These are phyloP conservation scores for Plectranthus barbatus DNA, from an alignment of 257 asterid species.

Conservation along the genomic window DNA sequence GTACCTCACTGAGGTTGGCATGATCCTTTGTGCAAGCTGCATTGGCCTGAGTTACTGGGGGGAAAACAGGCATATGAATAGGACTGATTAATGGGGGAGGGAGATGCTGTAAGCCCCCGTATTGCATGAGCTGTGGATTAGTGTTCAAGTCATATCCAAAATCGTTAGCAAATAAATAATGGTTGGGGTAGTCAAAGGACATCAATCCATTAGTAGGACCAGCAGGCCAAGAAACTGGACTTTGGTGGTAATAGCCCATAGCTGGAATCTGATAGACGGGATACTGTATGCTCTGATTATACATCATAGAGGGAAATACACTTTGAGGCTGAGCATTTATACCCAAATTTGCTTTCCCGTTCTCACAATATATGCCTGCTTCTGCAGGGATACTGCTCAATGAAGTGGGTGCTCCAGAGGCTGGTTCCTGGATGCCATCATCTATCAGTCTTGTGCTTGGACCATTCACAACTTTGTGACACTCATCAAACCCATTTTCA, in stretches of 20 bases:
- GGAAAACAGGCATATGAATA: slow-evolving; percentile 52
- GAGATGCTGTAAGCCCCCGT: slow-evolving; percentile 58
- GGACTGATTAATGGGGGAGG: slow-evolving; percentile 45
- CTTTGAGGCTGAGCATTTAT: slow-evolving; percentile 40
- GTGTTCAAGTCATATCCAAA: slow-evolving; percentile 63
- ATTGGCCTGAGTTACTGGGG: slow-evolving; percentile 41
- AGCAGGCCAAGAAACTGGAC: slow-evolving; percentile 58
- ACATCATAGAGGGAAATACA: slow-evolving; percentile 40
- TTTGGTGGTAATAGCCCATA: slow-evolving; percentile 67
- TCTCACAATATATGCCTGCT: slow-evolving; percentile 26
- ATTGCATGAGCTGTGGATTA: slow-evolving; percentile 52
- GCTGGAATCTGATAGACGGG: slow-evolving; percentile 65
- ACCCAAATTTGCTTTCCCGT: slow-evolving; percentile 29
- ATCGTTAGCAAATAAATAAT: slow-evolving; percentile 47
- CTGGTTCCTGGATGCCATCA: slow-evolving; percentile 21
- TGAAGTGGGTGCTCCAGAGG: slow-evolving; percentile 21
- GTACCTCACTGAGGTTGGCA: too few species aligned
- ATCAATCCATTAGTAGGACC: slow-evolving; percentile 56
- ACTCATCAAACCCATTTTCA: slow-evolving; percentile 29
- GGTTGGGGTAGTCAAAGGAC: slow-evolving; percentile 64
- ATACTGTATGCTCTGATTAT: slow-evolving; percentile 45
- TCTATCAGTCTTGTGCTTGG: slow-evolving; percentile 22
- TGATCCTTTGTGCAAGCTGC: slow-evolving; percentile 23
- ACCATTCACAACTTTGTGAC: slow-evolving; percentile 21
- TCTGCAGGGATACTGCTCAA: slow-evolving; percentile 26